phyloP scores from a whole-genome alignment of 768 basidiomycete genomes.

The Nidula microcarpa region DNA sequence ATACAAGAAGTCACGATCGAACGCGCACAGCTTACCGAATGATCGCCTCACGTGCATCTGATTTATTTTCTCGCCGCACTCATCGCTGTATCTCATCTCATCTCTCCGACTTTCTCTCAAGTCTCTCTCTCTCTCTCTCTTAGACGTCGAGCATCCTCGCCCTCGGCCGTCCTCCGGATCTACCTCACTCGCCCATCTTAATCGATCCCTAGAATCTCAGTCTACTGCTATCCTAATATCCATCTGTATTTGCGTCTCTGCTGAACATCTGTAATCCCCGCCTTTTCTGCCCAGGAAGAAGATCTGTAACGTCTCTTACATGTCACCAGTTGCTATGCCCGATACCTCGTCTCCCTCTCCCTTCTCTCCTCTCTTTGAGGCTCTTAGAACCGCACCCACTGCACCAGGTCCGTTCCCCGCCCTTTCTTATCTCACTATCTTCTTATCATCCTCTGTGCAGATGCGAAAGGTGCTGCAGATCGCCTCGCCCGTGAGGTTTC shows the following conservation, averaged over 20 bases:
- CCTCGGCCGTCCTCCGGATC: no score
- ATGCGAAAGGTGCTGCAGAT: slow-evolving; percentile 84
- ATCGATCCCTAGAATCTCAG: background rate
- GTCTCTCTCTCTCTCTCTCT: no score
- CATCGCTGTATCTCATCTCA: no score
- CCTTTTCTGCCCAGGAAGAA: background rate
- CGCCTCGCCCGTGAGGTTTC: slow-evolving; percentile 69
- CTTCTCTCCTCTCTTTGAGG: slow-evolving; percentile 47
- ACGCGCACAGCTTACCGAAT: no score
- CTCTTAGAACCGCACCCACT: slow-evolving; percentile 55
- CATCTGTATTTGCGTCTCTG: slow-evolving; percentile 15
- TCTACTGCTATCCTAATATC: background rate
- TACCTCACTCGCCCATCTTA: no score
- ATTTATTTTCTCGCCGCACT: no score
- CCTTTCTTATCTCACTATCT: slow-evolving; percentile 4
- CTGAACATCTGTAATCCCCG: slow-evolving; percentile 8
- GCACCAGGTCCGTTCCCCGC: slow-evolving; percentile 43
- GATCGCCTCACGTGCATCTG: no score
- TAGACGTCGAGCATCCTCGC: no score
- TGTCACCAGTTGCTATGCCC: slow-evolving; percentile 56
- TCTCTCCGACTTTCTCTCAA: no score
- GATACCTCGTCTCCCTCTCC: slow-evolving; percentile 31
- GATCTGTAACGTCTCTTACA: slow-evolving; percentile 24
- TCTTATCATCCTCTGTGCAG: slow-evolving; percentile 29
- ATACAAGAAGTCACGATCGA: no score